These are phyloP conservation scores for Colletotrichum sp. DNA, from an alignment of 2,329 filamentous ascomycete species.

Conservation along the genomic window DNA sequence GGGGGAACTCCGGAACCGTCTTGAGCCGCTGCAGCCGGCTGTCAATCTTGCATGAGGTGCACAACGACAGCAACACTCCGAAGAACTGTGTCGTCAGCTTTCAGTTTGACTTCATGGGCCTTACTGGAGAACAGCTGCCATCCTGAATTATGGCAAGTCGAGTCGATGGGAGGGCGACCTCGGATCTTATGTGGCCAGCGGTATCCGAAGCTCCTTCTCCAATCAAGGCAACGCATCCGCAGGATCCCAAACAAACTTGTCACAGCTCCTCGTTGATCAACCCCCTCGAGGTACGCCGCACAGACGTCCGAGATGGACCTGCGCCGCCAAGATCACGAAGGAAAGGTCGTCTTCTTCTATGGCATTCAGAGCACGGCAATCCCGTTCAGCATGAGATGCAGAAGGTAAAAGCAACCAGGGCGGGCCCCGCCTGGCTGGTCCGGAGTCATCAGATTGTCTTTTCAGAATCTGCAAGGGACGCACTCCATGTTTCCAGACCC, in stretches of 20 bases:
- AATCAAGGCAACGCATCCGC: slow-evolving; percentile 3
- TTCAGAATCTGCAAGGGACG: slow-evolving; percentile 14
- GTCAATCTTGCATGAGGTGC: slow-evolving; percentile 15
- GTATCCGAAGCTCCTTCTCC: neutral
- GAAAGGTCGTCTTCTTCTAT: neutral
- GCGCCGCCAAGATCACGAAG: neutral
- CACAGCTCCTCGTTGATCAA: slow-evolving; percentile 16
- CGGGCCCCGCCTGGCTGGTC: neutral
- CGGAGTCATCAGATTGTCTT: neutral
- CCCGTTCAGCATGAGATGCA: neutral
- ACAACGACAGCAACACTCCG: neutral
- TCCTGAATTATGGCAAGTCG: neutral
- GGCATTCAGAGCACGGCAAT: neutral
- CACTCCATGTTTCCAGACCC: neutral
- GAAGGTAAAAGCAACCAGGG: neutral
- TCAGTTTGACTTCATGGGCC: neutral
- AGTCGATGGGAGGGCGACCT: neutral
- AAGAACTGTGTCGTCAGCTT: neutral
- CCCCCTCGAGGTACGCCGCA: neutral
- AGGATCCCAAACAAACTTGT: slow-evolving; percentile 19
- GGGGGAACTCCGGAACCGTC: neutral
- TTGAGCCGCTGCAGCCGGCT: slow-evolving; percentile 2
- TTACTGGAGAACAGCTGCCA: neutral
- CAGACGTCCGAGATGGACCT: neutral
- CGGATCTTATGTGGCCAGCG: neutral